Evolutionary conservation across 129 eudicot species (phyloP).

Genomic region (Artemisia argyi): DNA sequence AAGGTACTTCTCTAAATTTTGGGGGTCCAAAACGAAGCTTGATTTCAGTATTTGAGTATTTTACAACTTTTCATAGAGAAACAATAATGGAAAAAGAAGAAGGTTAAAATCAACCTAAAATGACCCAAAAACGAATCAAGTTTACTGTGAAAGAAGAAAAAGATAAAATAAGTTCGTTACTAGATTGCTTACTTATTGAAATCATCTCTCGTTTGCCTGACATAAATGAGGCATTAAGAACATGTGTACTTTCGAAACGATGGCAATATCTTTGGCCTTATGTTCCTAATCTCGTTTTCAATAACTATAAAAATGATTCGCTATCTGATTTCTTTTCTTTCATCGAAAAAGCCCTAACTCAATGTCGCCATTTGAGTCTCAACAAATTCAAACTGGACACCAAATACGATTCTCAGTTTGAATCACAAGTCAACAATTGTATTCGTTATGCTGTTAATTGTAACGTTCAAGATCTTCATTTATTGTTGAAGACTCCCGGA

Average conservation of each 20-base stretch:
- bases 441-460: not conserved
- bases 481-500: no score
- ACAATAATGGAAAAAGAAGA: not conserved
- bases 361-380: not conserved
- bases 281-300: not conserved
- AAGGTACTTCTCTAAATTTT: not conserved
- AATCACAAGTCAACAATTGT: not conserved
- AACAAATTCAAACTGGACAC: not conserved
- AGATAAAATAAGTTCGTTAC: no score
- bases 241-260: no score
- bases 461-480: not conserved
- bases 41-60: not conserved
- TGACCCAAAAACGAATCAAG: no score
- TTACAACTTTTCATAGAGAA: not conserved
- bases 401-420: not conserved
- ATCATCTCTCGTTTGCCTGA: no score
- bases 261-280: no score
- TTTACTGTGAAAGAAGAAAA: no score
- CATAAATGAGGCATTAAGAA: no score
- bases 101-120: no score
- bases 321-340: not conserved
- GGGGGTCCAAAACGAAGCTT: conserved; percentile 7
- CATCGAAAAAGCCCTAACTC: conserved; percentile 1
- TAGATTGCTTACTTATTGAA: no score
- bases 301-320: no score